Base-by-base conservation (phyloP, 768 basidiomycete genomes). In the Leccinum olivaceopallidum region DNA sequence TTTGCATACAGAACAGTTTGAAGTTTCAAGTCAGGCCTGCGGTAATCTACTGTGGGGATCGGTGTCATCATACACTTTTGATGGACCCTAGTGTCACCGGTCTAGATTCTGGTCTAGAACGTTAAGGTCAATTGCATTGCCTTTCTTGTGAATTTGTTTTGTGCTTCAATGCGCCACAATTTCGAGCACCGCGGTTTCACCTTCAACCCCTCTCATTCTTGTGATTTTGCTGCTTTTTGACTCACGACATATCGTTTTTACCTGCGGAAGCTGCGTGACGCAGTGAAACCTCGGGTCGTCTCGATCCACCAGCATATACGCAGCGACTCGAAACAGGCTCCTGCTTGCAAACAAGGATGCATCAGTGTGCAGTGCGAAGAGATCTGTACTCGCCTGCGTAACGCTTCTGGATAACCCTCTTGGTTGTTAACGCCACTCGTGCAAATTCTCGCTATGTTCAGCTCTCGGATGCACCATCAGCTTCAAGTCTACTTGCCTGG, bases 371-470 rank as follows among this genome's bases (percentile, higher is more conserved):
- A 57, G 7, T 36, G 30, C n/a, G 0, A 39, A 54, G 54, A 51
- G 4, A 37, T n/a, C 1, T 57, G 14, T 58, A 58, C 67, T 66
- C 26, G 54, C 58, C 67, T 68, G 13, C 26, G 30, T 20, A 54
- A 12, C 18, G 22, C 34, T 44, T 20, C 44, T 34, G 3, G 18
- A 6, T 2, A 24, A 4, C 7, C 18, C 44, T 12, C 20, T 7
- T 50, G 42, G 42, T 59, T 18, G 39, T 6, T 7, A 39, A 56
- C 49, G 55, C 64, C 55, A 63, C 67, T 60, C 49, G 30, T 1
- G 10, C 49, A 47, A 47, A 53, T 37, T 18, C 28, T 44, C 26
- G 49, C 20, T 14, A 26, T 20, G 53, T 26, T 18, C 13, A n/a
- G 8, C 39, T 6, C 30, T 53, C 39, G 30, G 22, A 16, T 34